These are phyloP conservation scores for Narthecium ossifragum DNA, from an alignment of 106 monocot genomes.

Conservation along the genomic window DNA sequence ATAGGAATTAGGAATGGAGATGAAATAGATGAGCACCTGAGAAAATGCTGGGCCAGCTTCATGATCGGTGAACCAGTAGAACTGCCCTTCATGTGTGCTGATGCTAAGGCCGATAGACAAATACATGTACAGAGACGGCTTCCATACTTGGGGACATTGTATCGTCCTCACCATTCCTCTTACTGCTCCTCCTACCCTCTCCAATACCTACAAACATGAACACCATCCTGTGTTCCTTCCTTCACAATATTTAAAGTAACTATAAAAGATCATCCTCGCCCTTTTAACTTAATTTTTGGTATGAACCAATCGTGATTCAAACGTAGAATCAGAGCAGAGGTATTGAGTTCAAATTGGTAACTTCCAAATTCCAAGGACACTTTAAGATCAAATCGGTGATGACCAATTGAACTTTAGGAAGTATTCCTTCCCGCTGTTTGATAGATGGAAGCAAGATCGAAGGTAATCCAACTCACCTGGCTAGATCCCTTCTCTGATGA, in stretches of 20 bases:
- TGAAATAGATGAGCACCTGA: conserved; percentile 34
- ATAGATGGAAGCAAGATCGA: background rate
- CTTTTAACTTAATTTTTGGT: background rate
- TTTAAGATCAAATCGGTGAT: background rate
- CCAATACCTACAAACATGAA: conserved; percentile 19
- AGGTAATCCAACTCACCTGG: background rate
- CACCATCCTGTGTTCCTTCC: background rate
- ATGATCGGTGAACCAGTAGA: conserved; percentile 76
- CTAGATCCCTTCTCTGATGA: conserved; percentile 8
- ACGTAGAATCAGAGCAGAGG: background rate
- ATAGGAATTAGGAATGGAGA: too few relatives aligned
- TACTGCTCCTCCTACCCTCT: conserved; percentile 30
- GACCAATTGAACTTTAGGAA: too few relatives aligned
- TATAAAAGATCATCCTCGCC: too few relatives aligned
- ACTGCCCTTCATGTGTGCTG: conserved; percentile 67
- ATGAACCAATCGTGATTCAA: background rate
- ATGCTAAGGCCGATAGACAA: conserved; percentile 63
- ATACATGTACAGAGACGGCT: conserved; percentile 69
- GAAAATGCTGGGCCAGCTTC: conserved; percentile 72
- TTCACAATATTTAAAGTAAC: background rate
- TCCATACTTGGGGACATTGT: conserved; percentile 54
- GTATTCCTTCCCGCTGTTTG: too few relatives aligned
- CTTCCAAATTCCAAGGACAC: background rate
- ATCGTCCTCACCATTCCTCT: conserved; percentile 57
- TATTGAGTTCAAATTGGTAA: background rate